These are phyloP conservation scores for Neurospora tetraspora DNA, from an alignment of 495 filamentous ascomycete species.

Conservation along the genomic window DNA sequence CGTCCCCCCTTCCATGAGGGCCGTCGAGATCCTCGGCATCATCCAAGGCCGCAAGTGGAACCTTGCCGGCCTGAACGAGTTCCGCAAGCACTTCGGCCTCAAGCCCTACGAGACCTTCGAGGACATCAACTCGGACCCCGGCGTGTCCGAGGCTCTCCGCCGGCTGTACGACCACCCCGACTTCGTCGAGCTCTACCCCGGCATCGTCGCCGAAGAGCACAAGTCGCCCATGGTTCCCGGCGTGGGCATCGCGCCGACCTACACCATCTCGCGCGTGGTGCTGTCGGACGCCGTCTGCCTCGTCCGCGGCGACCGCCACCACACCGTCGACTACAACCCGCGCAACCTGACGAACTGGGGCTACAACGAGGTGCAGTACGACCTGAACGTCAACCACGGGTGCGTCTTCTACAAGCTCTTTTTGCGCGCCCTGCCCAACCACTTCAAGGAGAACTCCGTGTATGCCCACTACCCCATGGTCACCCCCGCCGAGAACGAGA, in stretches of 20 bases:
- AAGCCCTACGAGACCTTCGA: conserved; percentile 68
- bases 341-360: conserved; percentile 79
- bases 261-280: conserved; percentile 73
- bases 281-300: conserved; percentile 77
- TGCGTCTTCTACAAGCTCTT: conserved; percentile 82
- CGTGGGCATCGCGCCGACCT: conserved; percentile 72
- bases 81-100: conserved; percentile 70
- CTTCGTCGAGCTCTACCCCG: conserved; percentile 71
- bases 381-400: conserved; percentile 60
- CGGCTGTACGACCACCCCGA: conserved; percentile 66
- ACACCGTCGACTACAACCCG: conserved; percentile 65
- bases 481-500: conserved; percentile 54
- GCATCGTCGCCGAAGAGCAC: conserved; percentile 70
- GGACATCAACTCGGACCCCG: conserved; percentile 71
- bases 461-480: conserved; percentile 89
- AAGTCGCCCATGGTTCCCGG: conserved; percentile 67
- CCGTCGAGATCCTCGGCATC: conserved; percentile 78
- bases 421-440: conserved; percentile 66
- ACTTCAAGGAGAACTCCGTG: conserved; percentile 69
- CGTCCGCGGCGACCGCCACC: conserved; percentile 82
- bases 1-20: conserved; percentile 61
- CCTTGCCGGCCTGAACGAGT: conserved; percentile 75
- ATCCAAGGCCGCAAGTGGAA: conserved; percentile 78
- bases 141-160: conserved; percentile 60
- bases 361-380: conserved; percentile 32